These are phyloP conservation scores for Reticulascus tulasneorum DNA, from an alignment of 2,329 filamentous ascomycete genomes.

Conservation along the genomic window DNA sequence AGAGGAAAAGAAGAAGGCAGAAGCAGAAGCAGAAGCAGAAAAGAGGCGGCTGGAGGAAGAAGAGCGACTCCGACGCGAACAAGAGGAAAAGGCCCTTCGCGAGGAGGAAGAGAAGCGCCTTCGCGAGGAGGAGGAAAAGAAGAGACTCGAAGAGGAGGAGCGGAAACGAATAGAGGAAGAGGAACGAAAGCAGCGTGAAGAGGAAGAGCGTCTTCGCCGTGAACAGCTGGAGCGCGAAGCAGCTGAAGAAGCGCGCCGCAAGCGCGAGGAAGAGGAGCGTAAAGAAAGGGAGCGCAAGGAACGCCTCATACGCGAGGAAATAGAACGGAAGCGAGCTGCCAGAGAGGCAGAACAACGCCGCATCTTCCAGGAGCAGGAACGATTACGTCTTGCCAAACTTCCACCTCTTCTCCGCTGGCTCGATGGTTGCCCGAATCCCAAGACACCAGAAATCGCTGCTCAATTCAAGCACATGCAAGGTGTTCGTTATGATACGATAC, in stretches of 20 bases:
- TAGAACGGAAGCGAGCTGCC: conserved; percentile 45
- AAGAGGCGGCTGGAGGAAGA: conserved; percentile 19
- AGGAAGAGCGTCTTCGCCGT: conserved; percentile 40
- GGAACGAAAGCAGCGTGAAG: conserved; percentile 34
- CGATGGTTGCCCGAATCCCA: conserved; percentile 48
- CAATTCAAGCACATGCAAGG: conserved; percentile 56
- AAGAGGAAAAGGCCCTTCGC: conserved; percentile 23
- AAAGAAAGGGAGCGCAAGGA: conserved; percentile 46
- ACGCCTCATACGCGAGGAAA: conserved; percentile 37
- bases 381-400: conserved; percentile 48
- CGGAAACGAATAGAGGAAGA: conserved; percentile 32
- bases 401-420: conserved; percentile 61
- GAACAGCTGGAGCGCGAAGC: conserved; percentile 45
- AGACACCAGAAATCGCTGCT: conserved; percentile 43
- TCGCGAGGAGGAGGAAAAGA: conserved; percentile 33
- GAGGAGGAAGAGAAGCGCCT: conserved; percentile 23
- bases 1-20: conserved; percentile 25
- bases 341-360: conserved; percentile 49
- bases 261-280: conserved; percentile 49
- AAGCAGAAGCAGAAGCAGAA: conserved; percentile 18
- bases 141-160: conserved; percentile 32
- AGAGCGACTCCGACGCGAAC: conserved; percentile 15
- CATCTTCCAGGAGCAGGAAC: conserved; percentile 51
- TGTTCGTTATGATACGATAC: conserved; percentile 61
- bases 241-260: conserved; percentile 44